Evolutionary conservation across 768 basidiomycete genomes (phyloP).

Genomic region (Collybiopsis confluens): DNA sequence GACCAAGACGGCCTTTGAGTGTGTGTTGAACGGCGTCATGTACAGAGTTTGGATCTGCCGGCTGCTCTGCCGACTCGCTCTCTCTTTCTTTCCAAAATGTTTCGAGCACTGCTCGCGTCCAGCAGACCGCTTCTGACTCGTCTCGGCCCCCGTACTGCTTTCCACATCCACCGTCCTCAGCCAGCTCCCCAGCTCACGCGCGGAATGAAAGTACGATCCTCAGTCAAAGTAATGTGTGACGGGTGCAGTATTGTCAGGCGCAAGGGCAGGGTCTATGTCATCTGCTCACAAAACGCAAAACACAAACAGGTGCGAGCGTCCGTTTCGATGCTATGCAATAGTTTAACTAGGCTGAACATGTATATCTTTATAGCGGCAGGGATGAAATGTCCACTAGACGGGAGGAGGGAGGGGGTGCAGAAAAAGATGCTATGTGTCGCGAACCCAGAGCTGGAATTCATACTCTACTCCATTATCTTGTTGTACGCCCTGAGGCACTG

Average conservation of each 20-base stretch:
- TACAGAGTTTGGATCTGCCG: background rate
- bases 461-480: conserved; percentile 82
- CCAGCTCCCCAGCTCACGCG: conserved; percentile 39
- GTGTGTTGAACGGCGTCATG: background rate
- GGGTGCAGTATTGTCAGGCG: conserved; percentile 86
- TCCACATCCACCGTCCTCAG: conserved; percentile 27
- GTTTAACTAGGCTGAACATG: conserved; percentile 5
- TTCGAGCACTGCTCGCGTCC: conserved; percentile 61
- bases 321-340: background rate
- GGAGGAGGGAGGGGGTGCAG: background rate
- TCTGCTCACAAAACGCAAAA: conserved; percentile 92
- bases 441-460: conserved; percentile 95
- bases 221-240: conserved; percentile 92
- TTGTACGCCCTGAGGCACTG: conserved; percentile 70
- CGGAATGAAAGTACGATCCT: conserved; percentile 96
- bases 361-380: conserved; percentile 52
- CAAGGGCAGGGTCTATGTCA: conserved; percentile 88
- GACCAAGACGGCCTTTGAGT: conserved; percentile 36
- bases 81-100: conserved; percentile 34
- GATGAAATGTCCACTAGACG: conserved; percentile 29
- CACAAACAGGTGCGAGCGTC: conserved; percentile 81
- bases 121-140: conserved; percentile 59
- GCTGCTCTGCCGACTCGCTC: background rate
- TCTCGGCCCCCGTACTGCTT: conserved; percentile 30
- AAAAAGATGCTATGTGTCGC: conserved; percentile 21